Conservation (phyloP, 148 eudicot genomes). For the Rhododendron vialii region DNA sequence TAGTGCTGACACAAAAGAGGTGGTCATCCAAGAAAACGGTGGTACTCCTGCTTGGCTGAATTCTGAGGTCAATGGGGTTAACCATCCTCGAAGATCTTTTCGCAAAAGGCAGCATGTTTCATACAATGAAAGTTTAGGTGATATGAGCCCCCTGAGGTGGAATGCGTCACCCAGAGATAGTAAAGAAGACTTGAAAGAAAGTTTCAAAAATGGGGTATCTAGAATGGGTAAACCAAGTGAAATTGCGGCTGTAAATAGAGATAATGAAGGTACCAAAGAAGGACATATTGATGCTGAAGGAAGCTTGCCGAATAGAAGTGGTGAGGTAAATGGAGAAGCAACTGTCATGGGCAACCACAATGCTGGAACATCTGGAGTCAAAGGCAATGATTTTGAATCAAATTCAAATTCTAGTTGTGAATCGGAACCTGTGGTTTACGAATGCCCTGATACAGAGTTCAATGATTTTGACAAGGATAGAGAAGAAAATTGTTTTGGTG, state of each 20-base stretch:
- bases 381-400: constrained; percentile 10
- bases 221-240: constrained; percentile 6
- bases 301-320: background rate
- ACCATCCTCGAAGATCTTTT: constrained; percentile 21
- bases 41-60: constrained; percentile 4
- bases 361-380: constrained; percentile 10
- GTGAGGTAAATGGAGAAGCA: constrained; percentile 1
- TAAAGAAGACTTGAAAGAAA: constrained; percentile 5
- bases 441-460: constrained; percentile 41
- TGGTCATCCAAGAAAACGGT: constrained; percentile 4
- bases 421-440: constrained; percentile 9
- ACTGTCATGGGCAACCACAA: background rate
- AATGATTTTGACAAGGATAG: constrained; percentile 36
- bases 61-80: constrained; percentile 6
- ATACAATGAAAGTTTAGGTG: constrained; percentile 24
- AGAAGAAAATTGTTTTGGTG: constrained; percentile 26
- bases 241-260: constrained; percentile 10
- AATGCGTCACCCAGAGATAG: background rate
- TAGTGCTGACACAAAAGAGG: constrained; percentile 19
- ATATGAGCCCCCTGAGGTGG: constrained; percentile 15
- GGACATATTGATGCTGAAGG: background rate
- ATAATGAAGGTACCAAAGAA: background rate
- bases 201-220: background rate
- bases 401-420: constrained; percentile 4
- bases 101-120: constrained; percentile 29